These are phyloP conservation scores for Umbilicaria muhlenbergii DNA, from an alignment of 495 filamentous ascomycete genomes.

Conservation along the genomic window DNA sequence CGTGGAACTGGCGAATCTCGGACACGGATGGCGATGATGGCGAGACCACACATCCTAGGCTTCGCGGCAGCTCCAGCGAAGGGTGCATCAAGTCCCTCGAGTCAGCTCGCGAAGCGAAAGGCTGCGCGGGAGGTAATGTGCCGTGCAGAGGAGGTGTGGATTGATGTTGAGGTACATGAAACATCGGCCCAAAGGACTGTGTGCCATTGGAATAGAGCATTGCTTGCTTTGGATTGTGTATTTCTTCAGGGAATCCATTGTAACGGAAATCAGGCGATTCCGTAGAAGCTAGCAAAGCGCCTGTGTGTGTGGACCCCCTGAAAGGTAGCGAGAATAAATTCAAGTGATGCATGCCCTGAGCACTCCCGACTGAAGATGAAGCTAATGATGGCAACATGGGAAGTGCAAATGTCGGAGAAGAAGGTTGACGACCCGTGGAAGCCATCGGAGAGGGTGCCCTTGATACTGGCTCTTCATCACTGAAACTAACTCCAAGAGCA, in stretches of 20 bases:
- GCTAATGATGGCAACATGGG: constrained; percentile 64
- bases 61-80: too few relatives aligned
- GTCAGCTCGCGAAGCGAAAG: constrained; percentile 32
- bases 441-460: constrained; percentile 31
- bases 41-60: too few relatives aligned
- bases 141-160: constrained; percentile 11
- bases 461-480: constrained; percentile 48
- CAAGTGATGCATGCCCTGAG: constrained; percentile 9
- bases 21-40: background rate
- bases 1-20: constrained; percentile 4
- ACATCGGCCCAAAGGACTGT: constrained; percentile 11
- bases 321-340: constrained; percentile 30
- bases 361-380: constrained; percentile 33
- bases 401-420: constrained; percentile 42
- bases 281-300: constrained; percentile 41
- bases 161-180: constrained; percentile 15
- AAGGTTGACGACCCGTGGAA: constrained; percentile 41
- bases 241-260: constrained; percentile 21
- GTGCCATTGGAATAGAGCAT: background rate
- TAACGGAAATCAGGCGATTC: constrained; percentile 34
- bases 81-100: background rate
- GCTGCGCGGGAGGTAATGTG: constrained; percentile 37
- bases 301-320: constrained; percentile 37
- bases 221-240: background rate
- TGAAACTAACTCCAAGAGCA: constrained; percentile 70